Base-by-base conservation (phyloP, 2,329 filamentous ascomycete species). In the Corniculantispora saksenae region DNA sequence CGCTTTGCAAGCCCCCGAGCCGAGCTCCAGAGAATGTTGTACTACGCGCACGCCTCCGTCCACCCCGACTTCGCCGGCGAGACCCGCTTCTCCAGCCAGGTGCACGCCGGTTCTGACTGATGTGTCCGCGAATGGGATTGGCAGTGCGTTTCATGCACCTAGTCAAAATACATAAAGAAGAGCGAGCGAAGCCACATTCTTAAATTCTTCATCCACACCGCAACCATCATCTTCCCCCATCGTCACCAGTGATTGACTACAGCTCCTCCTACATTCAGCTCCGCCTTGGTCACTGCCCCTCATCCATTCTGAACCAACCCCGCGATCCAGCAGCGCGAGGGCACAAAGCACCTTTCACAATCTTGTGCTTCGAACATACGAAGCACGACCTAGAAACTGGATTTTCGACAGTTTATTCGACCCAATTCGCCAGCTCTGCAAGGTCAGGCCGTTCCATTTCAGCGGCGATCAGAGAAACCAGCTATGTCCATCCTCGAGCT, bases 401-500 rank as follows among this genome's bases (percentile, higher is more conserved):
- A 19, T 9, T 19, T 17, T 47, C 19, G 23, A 19, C 13, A 29
- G 10, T 7, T 2, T 8, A 45, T 21, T 13, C 27, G 15, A n/a
- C 19, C 21, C 50, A 12, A 27, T 25, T 10, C 3, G 13, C 13
- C 27, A 7, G 10, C n/a, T 25, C 38, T 19, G 17, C 3, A 15
- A 17, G 23, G 15, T 13, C 17, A 21, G 17, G 21, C 23, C 40
- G 12, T 15, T 19, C 3, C 47, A 27, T 15, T 19, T 2, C 47
- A 27, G 21, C 48, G 7, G 43, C 35, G 27, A 19, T 12, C 15
- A 19, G n/a, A 58, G 15, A 17, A 35, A 7, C 47, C 19, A 60
- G 32, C n/a, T 40, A 66, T 66, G 64, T 66, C 64, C 10, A 63
- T 62, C 40, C 64, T 66, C 48, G 64, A 63, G 47, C 48, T 66